These are phyloP conservation scores for Mycena floridula DNA, from an alignment of 768 basidiomycete species.

Conservation along the genomic window DNA sequence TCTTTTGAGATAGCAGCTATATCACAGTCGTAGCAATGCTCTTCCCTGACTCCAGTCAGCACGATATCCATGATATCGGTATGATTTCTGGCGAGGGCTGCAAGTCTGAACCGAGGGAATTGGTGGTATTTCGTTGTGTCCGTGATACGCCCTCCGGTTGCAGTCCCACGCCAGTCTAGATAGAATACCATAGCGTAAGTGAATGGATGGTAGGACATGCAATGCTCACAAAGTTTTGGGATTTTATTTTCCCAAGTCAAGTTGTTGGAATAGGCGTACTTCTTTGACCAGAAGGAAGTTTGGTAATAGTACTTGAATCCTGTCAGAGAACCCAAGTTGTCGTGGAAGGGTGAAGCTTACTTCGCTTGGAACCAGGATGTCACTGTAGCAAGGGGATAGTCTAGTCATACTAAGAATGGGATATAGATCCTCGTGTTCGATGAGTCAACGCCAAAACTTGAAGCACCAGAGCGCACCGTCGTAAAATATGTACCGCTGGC, in stretches of 20 bases:
- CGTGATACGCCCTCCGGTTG: background rate
- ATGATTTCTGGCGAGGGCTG: slow-evolving; percentile 7
- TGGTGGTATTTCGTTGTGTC: slow-evolving; percentile 2
- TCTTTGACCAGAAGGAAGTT: background rate
- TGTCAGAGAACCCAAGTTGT: too few relatives aligned
- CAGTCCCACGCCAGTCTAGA: slow-evolving; percentile 5
- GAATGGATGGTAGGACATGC: background rate
- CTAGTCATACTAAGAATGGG: slow-evolving; percentile 4
- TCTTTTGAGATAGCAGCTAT: slow-evolving; percentile 2
- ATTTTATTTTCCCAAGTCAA: background rate
- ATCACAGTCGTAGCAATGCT: slow-evolving; percentile 13
- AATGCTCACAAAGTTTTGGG: background rate
- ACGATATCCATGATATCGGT: slow-evolving; percentile 10
- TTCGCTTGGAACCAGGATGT: slow-evolving; percentile 15
- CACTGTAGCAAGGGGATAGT: slow-evolving; percentile 9
- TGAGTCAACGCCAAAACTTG: too few relatives aligned
- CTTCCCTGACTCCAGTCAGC: slow-evolving; percentile 9
- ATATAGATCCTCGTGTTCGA: too few relatives aligned
- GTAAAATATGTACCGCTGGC: slow-evolving; percentile 11
- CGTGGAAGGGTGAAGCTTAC: slow-evolving; percentile 1
- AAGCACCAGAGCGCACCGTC: too few relatives aligned
- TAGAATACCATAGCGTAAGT: too few relatives aligned
- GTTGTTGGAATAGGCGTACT: background rate
- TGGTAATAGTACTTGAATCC: too few relatives aligned
- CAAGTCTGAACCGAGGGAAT: slow-evolving; percentile 5